A percentile compares a stretch with the other conserved stretches of the same genome.
These are phyloP conservation scores for Barnettozyma wickerhamii DNA, from an alignment of 805 yeast genomes.

Conservation along the genomic window DNA sequence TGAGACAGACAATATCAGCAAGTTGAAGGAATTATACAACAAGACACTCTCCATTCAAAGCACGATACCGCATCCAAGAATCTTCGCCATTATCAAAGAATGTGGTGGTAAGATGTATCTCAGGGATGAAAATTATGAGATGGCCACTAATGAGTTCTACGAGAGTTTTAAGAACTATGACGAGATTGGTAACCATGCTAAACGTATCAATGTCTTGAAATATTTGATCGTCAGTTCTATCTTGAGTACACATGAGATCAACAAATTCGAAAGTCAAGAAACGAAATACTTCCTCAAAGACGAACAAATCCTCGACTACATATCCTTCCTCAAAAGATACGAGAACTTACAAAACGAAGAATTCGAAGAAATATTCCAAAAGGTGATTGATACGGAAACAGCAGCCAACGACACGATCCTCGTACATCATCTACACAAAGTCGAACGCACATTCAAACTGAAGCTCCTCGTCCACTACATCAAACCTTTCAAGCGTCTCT, in stretches of 20 bases:
- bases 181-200: constrained; percentile 59
- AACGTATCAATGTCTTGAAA: constrained; percentile 53
- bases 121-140: constrained; percentile 52
- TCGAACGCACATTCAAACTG: constrained; percentile 18
- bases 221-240: constrained; percentile 59
- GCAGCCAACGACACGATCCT: constrained; percentile 18
- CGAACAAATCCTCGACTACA: constrained; percentile 17
- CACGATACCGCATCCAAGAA: constrained; percentile 72
- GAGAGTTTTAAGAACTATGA: constrained; percentile 57
- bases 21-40: constrained; percentile 45
- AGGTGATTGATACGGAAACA: constrained; percentile 2
- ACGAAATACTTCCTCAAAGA: constrained; percentile 25
- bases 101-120: constrained; percentile 70
- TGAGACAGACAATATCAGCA: constrained; percentile 31
- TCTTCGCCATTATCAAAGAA: constrained; percentile 70
- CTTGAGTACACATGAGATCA: constrained; percentile 42
- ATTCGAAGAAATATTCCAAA: constrained; percentile 12
- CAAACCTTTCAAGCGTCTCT: constrained; percentile 24
- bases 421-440: constrained; percentile 16
- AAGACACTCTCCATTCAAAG: constrained; percentile 45
- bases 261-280: constrained; percentile 29
- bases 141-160: constrained; percentile 51
- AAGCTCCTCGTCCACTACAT: constrained; percentile 25
- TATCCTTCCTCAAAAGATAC: constrained; percentile 18
- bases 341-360: constrained; percentile 18